Percentiles rank a stretch among this genome's conserved stretches.
These are phyloP conservation scores for Penicillium psychrosexuale DNA, from an alignment of 2,329 filamentous ascomycete genomes.

Conservation along the genomic window DNA sequence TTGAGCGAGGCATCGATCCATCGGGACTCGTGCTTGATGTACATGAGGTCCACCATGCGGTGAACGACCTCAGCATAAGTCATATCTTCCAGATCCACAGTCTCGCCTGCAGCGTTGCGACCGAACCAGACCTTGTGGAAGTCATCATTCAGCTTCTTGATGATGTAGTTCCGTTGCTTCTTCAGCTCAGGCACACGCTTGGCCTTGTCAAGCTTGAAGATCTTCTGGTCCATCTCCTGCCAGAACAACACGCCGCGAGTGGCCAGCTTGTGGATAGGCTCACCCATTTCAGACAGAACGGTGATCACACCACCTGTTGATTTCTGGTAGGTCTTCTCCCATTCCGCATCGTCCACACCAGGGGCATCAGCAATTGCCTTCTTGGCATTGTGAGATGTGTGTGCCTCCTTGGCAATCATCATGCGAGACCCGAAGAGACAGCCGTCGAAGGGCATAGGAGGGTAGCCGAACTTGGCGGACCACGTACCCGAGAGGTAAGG, in stretches of 20 bases:
- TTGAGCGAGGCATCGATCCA: conserved; percentile 88
- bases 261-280: conserved; percentile 97
- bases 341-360: conserved; percentile 75
- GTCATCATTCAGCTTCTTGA: conserved; percentile 92
- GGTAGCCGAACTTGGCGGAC: conserved; percentile 83
- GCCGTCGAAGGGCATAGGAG: conserved; percentile 91
- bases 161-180: conserved; percentile 86
- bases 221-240: conserved; percentile 98
- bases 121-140: conserved; percentile 98
- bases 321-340: conserved; percentile 92
- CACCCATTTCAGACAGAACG: conserved; percentile 97
- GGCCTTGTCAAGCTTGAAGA: conserved; percentile 93
- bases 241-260: conserved; percentile 95
- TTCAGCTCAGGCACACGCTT: conserved; percentile 84
- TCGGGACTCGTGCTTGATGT: conserved; percentile 81
- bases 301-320: conserved; percentile 91
- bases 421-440: conserved; percentile 87
- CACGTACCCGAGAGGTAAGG: conserved; percentile 87
- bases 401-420: conserved; percentile 91
- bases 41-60: conserved; percentile 85
- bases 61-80: conserved; percentile 85
- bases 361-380: conserved; percentile 83
- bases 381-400: conserved; percentile 84
- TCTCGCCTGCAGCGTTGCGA: conserved; percentile 72
- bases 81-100: conserved; percentile 91